Percentiles rank a stretch among this genome's conserved stretches.
These are phyloP conservation scores for Kwoniella shivajii DNA, from an alignment of 1,284 basidiomycete species.

Conservation along the genomic window DNA sequence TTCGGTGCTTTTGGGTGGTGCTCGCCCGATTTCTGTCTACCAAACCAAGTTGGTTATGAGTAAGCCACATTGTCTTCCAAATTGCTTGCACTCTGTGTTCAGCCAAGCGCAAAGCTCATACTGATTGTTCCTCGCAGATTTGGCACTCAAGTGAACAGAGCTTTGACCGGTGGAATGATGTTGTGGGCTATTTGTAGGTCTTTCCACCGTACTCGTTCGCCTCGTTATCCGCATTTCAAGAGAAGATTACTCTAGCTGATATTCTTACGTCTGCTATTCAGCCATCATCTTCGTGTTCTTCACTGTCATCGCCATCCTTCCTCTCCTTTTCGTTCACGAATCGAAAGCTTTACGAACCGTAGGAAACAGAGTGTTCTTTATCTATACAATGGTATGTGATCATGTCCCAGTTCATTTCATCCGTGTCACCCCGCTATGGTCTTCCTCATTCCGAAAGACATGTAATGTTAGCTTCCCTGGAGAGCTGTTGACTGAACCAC, in stretches of 20 bases:
- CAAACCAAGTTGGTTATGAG: slow-evolving; percentile 40
- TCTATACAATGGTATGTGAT: slow-evolving; percentile 27
- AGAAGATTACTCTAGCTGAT: background rate
- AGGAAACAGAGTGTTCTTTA: slow-evolving; percentile 44
- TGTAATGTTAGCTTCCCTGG: background rate
- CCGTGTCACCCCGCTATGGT: background rate
- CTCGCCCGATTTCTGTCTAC: slow-evolving; percentile 33
- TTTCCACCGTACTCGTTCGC: background rate
- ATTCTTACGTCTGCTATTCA: slow-evolving; percentile 17
- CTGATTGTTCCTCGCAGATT: slow-evolving; percentile 34
- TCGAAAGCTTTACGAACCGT: slow-evolving; percentile 38
- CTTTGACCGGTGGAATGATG: slow-evolving; percentile 48
- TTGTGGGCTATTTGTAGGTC: slow-evolving; percentile 49
- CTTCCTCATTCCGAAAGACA: background rate
- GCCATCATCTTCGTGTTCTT: slow-evolving; percentile 46
- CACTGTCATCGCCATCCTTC: slow-evolving; percentile 42
- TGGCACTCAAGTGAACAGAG: slow-evolving; percentile 40
- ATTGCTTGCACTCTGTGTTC: no score
- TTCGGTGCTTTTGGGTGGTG: slow-evolving; percentile 52
- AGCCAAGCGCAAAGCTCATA: no score
- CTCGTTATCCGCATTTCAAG: background rate
- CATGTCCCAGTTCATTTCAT: no score
- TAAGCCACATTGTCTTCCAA: slow-evolving; percentile 20
- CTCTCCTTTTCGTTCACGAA: slow-evolving; percentile 46
- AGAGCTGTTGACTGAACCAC: background rate